Base-by-base conservation (phyloP, 768 basidiomycete genomes). In the Wakefieldia striispora region DNA sequence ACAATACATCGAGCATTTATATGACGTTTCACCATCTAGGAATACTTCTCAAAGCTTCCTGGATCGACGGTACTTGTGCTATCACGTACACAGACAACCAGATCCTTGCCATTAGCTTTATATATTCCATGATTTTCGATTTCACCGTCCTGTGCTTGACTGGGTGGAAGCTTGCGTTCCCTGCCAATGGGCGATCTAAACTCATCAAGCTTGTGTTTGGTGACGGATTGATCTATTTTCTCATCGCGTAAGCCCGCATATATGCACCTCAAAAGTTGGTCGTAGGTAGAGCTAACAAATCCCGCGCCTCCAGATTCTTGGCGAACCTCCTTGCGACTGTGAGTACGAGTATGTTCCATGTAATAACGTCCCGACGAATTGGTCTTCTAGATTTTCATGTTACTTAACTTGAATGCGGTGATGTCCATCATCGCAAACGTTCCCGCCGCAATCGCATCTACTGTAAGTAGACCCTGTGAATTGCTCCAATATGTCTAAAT, bases 341-440 rank as follows among this genome's bases (percentile, higher is more conserved):
- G 40, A 55, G 65, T 43, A 43, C 37, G 23, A 1, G 36, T 36
- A 35, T 38, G 27, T 12, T 43, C 14, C 4, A 19, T 20, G 23
- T 43, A 16, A 10, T 19, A 19, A 9, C 40, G 45, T 56, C 23
- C 49, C 49, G 20, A 45, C 40, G 14, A 40, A 45, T 17, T 7
- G 4, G 23, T 21, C 23, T 41, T 24, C 13, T 49, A 75, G 72
- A 66, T 74, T 47, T 84, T 85, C 66, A 84, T 86, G 82, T 64
- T 86, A 36, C 66, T 87, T 14, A 75, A 87, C 65, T 70, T 86
- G 45, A 86, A 86, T 55, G 73, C 80, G n/a, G 77, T 86, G 47
- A 84, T 86, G 82, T 83, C 81, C 27, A 80, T 88, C 63, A 83
- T 87, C 45, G 80, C 79, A 40, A 87, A 87, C 56, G 83, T 87